Evolutionary conservation across 257 asterid genomes (phyloP), one percentile per base, ranked within the genome.

Genomic region (Solanum boliviense): DNA sequence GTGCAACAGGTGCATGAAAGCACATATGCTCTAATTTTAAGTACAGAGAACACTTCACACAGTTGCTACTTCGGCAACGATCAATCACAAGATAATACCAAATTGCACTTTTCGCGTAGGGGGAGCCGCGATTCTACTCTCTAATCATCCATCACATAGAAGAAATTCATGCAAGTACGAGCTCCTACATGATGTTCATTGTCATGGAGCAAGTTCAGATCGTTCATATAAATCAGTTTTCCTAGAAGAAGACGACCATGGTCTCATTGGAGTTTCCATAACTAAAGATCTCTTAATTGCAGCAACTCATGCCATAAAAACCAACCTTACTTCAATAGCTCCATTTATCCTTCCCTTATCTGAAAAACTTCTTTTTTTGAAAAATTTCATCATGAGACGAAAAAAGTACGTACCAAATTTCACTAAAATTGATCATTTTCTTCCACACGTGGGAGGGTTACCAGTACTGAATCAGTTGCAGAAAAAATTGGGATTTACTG

Each of bases 381-480:
- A 48, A 21, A 89, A 89, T 60, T 86, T 91, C 1, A 34, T 86
- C 18, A 81, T 85, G 1, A 83, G 88, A 31, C 90, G 88, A 81
- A 86, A 87, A 78, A 90, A 91, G 0, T 92, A 90, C n/a, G 81
- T 91, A 4, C 94, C 94, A 20, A 89, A 91, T 85, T 92, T 91
- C 85, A 89, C 87, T 1, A 91, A 92, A 1, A 90, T 91, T 34
- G 93, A 92, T 2, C 93, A 91, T 86, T 91, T 92, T 87, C 87
- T 93, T 87, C 90, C 90, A 15, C 94, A 92, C 62, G 94, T 92
- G 1, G 93, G 94, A 1, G 94, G 93, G 36, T 87, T 92, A 32
- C 90, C 87, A 0, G 93, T 92, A 79, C 91, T 92, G 20, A 91
- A 92, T 35, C 93, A 92, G 83, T 90, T 91, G 7, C 91, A 90